Percentiles rank a stretch among this genome's conserved stretches.
phyloP scores from a whole-genome alignment of 106 monocot species.

The Apostasia shenzhenica region DNA sequence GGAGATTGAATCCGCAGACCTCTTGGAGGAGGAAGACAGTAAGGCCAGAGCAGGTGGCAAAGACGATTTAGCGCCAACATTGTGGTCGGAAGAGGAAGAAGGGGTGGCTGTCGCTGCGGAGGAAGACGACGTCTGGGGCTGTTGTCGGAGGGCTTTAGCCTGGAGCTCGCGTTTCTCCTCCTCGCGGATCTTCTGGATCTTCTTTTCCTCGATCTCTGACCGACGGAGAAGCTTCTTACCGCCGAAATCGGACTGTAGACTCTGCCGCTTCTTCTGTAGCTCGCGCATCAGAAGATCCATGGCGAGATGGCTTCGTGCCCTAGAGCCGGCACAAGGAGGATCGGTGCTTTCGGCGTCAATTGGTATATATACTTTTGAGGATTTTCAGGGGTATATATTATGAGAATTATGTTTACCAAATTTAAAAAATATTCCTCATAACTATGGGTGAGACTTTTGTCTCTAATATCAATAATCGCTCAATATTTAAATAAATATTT shows the following conservation, averaged over 20 bases:
- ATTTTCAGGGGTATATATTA: too few relatives aligned
- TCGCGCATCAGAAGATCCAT: constrained; percentile 94
- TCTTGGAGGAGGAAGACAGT: constrained; percentile 18
- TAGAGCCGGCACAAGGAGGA: not conserved
- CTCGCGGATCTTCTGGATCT: constrained; percentile 67
- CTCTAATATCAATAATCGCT: too few relatives aligned
- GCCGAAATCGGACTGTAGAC: constrained; percentile 63
- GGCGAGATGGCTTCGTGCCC: not conserved
- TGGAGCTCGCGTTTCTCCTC: constrained; percentile 60
- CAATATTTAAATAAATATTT: too few relatives aligned
- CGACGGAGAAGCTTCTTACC: constrained; percentile 88
- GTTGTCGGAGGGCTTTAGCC: constrained; percentile 25
- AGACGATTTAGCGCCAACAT: constrained; percentile 12
- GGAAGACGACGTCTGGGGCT: constrained; percentile 7
- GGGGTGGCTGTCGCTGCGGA: constrained; percentile 14
- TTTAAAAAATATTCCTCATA: too few relatives aligned
- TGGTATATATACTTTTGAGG: too few relatives aligned
- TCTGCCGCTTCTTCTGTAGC: constrained; percentile 65
- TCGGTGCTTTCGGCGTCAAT: too few relatives aligned
- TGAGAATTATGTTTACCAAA: too few relatives aligned
- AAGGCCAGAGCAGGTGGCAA: constrained; percentile 28
- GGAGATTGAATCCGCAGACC: constrained; percentile 28
- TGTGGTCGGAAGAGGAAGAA: constrained; percentile 19
- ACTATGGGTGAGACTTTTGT: too few relatives aligned
- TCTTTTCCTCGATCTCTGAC: constrained; percentile 91